These are phyloP conservation scores for Hymenoscyphus linearis DNA, from an alignment of 2,329 filamentous ascomycete species.

Conservation along the genomic window DNA sequence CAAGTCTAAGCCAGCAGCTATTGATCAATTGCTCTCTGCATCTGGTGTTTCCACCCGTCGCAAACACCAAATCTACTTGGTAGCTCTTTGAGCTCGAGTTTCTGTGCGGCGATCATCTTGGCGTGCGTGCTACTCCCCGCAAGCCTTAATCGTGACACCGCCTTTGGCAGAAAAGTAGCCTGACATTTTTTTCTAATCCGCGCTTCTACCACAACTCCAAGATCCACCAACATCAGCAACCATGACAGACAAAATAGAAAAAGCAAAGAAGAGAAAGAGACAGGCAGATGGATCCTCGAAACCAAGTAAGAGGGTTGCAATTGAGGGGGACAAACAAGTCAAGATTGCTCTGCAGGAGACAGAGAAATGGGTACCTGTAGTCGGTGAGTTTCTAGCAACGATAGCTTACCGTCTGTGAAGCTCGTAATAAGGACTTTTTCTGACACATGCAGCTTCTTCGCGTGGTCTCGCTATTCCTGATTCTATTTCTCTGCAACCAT, in stretches of 20 bases:
- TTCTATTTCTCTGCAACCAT: slow-evolving; percentile 31
- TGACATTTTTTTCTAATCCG: neutral
- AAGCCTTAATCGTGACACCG: neutral
- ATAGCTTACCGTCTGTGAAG: neutral
- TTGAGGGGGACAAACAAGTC: slow-evolving; percentile 37
- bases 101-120: neutral
- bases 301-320: slow-evolving; percentile 49
- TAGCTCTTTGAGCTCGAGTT: neutral
- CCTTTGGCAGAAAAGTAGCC: slow-evolving; percentile 12
- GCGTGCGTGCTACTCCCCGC: neutral
- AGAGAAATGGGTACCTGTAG: slow-evolving; percentile 46
- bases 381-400: slow-evolving; percentile 39
- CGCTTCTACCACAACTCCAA: neutral
- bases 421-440: neutral
- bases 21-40: neutral
- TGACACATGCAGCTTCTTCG: slow-evolving; percentile 28
- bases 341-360: slow-evolving; percentile 43
- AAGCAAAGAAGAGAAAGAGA: slow-evolving; percentile 47
- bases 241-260: slow-evolving; percentile 25
- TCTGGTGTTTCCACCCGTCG: neutral
- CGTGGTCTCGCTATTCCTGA: slow-evolving; percentile 32
- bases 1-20: neutral
- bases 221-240: neutral
- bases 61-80: neutral
- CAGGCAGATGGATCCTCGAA: slow-evolving; percentile 34